Evolutionary conservation across 257 asterid genomes (phyloP), one percentile per base, ranked within the genome.

Genomic region (Henckelia pumila): DNA sequence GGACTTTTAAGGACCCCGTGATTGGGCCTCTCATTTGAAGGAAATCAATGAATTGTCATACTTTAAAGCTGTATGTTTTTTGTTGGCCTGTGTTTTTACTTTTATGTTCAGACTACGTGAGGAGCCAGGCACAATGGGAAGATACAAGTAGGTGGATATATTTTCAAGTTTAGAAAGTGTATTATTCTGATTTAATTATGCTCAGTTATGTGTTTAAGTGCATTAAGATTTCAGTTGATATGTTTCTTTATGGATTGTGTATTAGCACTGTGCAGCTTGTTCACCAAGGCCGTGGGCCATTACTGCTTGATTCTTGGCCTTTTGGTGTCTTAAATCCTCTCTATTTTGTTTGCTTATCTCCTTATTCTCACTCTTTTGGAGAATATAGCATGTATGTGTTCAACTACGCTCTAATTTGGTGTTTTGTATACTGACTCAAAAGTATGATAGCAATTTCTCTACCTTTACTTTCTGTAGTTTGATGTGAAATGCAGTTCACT

Each of bases 401-500:
- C 20, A 47, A 16, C 8, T 47, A 16, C 21, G 7, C 55, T 17
- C 55, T 47, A 40, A 4, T 47, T 47, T 47, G 21, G 55, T 16
- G 55, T 8, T 3, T 47, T 47, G 16, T 47, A 47, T 6, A 17
- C 55, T 47, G 55, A 47, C 55, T 44, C 56, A 56, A 37, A 44
- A 50, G 49, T 33, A 28, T 52, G 69, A 32, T 2, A 33, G 61
- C 28, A 58, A 16, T n/a, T 61, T 63, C 33, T 21, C 11, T 53
- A 22, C 33, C 0, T 60, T 61, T 29, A 52, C 44, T 44, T 66
- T 66, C 3, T 61, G 1, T 61, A 5, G 24, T 32, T 55, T 37
- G 2, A 11, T 50, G 32, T 23, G 30, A 37, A n/a, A 32, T 56
- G 70, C 70, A 57, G 70, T 68, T 50, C 14, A 67, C 33, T 55